Percentiles rank a stretch among this genome's conserved stretches.
Conservation (phyloP, 331 rosid genomes). For the Rhamnella rubrinervis region DNA sequence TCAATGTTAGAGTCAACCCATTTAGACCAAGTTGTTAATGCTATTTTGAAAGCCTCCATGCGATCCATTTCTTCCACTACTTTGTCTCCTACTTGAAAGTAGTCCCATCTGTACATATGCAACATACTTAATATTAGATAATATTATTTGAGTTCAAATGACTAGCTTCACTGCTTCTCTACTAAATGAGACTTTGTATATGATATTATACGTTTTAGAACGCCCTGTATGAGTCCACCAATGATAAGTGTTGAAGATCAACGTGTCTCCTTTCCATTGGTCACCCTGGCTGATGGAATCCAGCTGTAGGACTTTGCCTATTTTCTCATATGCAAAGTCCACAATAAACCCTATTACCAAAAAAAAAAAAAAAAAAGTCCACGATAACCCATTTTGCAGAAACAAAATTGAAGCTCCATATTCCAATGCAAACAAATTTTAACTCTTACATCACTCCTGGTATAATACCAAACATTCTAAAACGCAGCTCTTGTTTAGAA, state of each 20-base stretch:
- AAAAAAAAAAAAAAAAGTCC: too few relatives aligned
- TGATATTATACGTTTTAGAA: constrained; percentile 47
- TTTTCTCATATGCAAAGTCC: constrained; percentile 40
- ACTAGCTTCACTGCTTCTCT: too few relatives aligned
- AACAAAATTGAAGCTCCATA: constrained; percentile 48
- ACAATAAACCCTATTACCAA: constrained; percentile 77
- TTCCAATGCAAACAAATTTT: constrained; percentile 31
- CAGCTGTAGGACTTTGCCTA: constrained; percentile 53
- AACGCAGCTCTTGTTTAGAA: too few relatives aligned
- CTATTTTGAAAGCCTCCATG: constrained; percentile 64
- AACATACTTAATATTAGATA: constrained; percentile 5
- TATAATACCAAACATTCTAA: too few relatives aligned
- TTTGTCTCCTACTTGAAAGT: constrained; percentile 50
- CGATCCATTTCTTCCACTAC: constrained; percentile 54
- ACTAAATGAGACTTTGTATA: too few relatives aligned
- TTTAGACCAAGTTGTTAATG: constrained; percentile 64
- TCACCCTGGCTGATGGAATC: constrained; percentile 44
- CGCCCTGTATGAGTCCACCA: constrained; percentile 68
- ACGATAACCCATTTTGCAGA: constrained; percentile 64
- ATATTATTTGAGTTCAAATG: neutral
- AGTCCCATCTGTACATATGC: constrained; percentile 61
- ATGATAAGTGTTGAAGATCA: constrained; percentile 74
- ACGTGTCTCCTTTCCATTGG: constrained; percentile 54
- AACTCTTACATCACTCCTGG: too few relatives aligned
- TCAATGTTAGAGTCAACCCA: constrained; percentile 66